These are phyloP conservation scores for Apostasia ramifera DNA, from an alignment of 106 monocot species.

Conservation along the genomic window DNA sequence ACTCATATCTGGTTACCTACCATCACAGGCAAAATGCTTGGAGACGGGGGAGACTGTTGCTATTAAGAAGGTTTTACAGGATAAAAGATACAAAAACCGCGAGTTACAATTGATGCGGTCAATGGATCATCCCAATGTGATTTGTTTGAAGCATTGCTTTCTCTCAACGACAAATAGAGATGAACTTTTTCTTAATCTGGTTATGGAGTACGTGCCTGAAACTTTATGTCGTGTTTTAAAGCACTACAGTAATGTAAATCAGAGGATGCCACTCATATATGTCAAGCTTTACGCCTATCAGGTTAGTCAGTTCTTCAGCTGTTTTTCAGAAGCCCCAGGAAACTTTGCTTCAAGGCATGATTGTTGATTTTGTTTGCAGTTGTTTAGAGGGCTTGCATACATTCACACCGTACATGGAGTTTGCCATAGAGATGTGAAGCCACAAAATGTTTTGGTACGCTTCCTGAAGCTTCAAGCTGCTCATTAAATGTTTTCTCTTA, in stretches of 20 bases:
- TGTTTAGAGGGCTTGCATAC: slow-evolving; percentile 56
- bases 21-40: slow-evolving; percentile 40
- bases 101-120: slow-evolving; percentile 55
- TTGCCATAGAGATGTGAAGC: slow-evolving; percentile 68
- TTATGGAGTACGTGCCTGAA: slow-evolving; percentile 63
- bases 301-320: slow-evolving; percentile 12
- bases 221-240: slow-evolving; percentile 48
- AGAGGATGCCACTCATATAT: slow-evolving; percentile 62
- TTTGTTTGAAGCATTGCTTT: slow-evolving; percentile 58
- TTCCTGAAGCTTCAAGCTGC: neutral
- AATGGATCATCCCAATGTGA: slow-evolving; percentile 62
- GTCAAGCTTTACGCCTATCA: slow-evolving; percentile 70
- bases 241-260: slow-evolving; percentile 53
- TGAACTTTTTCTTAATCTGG: slow-evolving; percentile 59
- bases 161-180: slow-evolving; percentile 58
- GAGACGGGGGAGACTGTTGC: slow-evolving; percentile 47
- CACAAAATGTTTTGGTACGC: slow-evolving; percentile 54
- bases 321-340: neutral
- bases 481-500: neutral
- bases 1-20: neutral
- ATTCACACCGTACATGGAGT: slow-evolving; percentile 50
- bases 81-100: slow-evolving; percentile 54
- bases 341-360: neutral
- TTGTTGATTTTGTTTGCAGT: slow-evolving; percentile 18
- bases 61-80: slow-evolving; percentile 40